Evolutionary conservation across 2,329 filamentous ascomycete species (phyloP), one percentile per base, ranked within the genome.

Genomic region (Penicillium sp.): DNA sequence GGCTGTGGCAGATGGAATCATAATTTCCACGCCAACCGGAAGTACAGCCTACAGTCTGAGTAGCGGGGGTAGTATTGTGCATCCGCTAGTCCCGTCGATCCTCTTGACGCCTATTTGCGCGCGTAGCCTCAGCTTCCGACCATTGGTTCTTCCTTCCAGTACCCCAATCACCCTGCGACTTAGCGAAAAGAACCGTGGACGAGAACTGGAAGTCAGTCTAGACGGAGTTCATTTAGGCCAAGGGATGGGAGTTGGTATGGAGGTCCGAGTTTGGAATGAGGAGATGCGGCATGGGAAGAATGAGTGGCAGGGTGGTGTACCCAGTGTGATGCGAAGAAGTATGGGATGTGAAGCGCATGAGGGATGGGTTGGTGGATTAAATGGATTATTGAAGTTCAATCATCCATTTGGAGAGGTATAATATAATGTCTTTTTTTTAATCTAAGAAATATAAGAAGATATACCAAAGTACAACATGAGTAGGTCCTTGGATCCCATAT

Each of bases 11-110:
- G 94, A 99, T 72, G 94, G 94, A 48, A 95, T 99, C 73, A 88
- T 97, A 42, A 86, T 97, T 56, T 91, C 89, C 60, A 97, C 93
- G 0, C 94, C 94, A 0, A 99, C 94, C 0, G 94, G 94, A 3
- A 95, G 90, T 38, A 99, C 94, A 0, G 94, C 94, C 0, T 99
- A 99, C 77, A 94, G 89, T 56, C 82, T 99, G n/a, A 94, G 89
- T 61, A 89, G 88, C 3, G 94, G 94, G 3, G 94, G 94, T 1
- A 90, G 88, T 64, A 97, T 99, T 64, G 89, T 97, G 38, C 94
- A 99, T 71, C 94, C 94, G 0, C 82, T 97, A 2, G 93, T 97
- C 3, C 88, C 90, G 36, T 90, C 90, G 1, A 82, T 97, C 14
- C 84, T 97, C 26, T 84, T 99, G 54, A 99, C 94, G 0, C 92